Conservation (phyloP, 1,284 basidiomycete genomes). For the Hemileia vastatrix region DNA sequence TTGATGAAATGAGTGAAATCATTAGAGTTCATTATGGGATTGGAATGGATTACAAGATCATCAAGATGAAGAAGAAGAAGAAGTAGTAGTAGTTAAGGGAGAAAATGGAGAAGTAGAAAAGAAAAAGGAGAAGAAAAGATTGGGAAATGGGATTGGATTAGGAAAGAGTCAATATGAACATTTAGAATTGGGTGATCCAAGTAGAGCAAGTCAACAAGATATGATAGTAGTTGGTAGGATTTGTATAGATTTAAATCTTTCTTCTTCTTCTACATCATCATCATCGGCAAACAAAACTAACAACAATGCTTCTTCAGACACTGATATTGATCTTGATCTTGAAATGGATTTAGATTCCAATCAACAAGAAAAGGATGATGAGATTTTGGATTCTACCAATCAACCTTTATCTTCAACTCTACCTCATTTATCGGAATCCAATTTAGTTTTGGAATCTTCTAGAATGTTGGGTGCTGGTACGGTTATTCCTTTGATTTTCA, state of each 20-base stretch:
- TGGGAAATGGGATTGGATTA: no score
- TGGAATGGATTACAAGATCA: no score
- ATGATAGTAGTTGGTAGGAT: constrained; percentile 72
- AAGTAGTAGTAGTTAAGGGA: neutral
- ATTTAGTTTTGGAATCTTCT: constrained; percentile 59
- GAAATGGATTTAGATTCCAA: neutral
- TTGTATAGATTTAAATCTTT: constrained; percentile 51
- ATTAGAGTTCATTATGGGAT: no score
- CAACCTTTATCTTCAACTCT: neutral
- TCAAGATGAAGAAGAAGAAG: no score
- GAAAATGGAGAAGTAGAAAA: no score
- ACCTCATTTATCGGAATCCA: neutral
- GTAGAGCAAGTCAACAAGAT: constrained; percentile 56
- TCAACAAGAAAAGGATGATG: neutral
- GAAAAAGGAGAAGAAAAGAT: no score
- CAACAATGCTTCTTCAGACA: constrained; percentile 55
- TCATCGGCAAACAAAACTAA: constrained; percentile 57
- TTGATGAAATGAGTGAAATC: constrained; percentile 69
- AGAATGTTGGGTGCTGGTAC: constrained; percentile 62
- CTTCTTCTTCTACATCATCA: neutral
- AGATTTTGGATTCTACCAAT: neutral
- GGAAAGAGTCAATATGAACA: constrained; percentile 51
- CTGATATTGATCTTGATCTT: neutral
- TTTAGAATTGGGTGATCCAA: constrained; percentile 58
- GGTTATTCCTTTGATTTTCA: constrained; percentile 30